Evolutionary conservation across 257 asterid species (phyloP).

Genomic region (Jaltomata sinuosa): DNA sequence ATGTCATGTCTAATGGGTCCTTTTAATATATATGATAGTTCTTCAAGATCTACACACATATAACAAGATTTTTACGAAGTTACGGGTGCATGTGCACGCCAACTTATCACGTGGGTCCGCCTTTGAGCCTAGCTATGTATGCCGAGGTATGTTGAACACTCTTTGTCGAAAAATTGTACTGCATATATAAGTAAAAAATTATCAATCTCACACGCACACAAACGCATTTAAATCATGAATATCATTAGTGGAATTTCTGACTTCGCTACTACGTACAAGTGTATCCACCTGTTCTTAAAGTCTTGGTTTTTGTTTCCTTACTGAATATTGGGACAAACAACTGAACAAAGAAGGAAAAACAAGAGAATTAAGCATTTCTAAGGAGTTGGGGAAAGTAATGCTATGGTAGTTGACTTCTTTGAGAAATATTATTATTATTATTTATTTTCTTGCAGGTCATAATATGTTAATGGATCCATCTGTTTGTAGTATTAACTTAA

Average conservation of each 20-base stretch:
- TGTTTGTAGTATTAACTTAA: not conserved
- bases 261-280: not conserved
- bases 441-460: not conserved
- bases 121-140: not conserved
- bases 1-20: too few species aligned
- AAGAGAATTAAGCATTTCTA: not conserved
- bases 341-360: not conserved
- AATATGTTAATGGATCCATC: not conserved
- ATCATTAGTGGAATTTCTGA: not conserved
- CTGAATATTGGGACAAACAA: not conserved
- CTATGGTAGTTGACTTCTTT: not conserved
- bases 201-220: not conserved
- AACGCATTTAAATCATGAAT: not conserved
- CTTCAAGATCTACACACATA: too few species aligned
- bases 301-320: not conserved
- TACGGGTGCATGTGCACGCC: too few species aligned
- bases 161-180: not conserved
- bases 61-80: too few species aligned
- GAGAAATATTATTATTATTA: not conserved
- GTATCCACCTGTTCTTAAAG: not conserved
- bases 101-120: too few species aligned
- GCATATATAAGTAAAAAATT: not conserved
- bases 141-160: not conserved
- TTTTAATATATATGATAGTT: too few species aligned
- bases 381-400: not conserved